A percentile compares a stretch with the other conserved stretches of the same genome.
Conservation (phyloP, 75 land plant species). For the Pinus tabuliformis region DNA sequence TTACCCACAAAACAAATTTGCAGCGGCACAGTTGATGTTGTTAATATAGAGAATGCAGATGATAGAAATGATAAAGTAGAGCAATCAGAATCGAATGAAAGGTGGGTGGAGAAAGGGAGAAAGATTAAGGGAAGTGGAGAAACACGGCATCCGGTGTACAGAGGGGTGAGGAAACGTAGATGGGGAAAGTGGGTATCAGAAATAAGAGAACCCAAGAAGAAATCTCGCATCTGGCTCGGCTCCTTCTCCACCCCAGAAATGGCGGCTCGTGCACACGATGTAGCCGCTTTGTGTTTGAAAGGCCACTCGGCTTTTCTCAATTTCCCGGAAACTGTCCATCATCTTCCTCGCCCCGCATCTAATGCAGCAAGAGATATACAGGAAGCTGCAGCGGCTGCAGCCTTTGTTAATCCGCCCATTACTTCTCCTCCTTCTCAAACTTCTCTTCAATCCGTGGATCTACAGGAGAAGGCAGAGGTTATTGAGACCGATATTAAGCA, state of each 20-base stretch:
- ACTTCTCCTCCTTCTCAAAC: too few relatives aligned
- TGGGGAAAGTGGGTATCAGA: conserved; percentile 41
- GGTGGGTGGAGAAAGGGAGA: not conserved
- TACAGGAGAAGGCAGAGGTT: too few relatives aligned
- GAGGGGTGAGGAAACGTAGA: not conserved
- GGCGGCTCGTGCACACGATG: conserved; percentile 34
- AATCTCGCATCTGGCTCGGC: conserved; percentile 31
- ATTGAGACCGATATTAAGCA: too few relatives aligned
- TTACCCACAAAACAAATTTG: too few relatives aligned
- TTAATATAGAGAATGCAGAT: too few relatives aligned
- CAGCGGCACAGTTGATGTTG: too few relatives aligned
- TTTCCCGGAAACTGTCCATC: not conserved
- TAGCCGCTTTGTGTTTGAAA: conserved; percentile 16
- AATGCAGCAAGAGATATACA: not conserved
- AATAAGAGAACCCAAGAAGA: conserved; percentile 30
- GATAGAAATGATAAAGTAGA: too few relatives aligned
- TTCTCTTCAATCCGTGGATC: too few relatives aligned
- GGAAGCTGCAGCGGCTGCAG: not conserved
- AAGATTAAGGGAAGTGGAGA: not conserved
- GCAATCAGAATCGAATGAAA: not conserved
- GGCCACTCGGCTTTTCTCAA: conserved; percentile 12
- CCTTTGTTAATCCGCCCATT: not conserved
- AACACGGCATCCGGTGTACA: conserved; percentile 16
- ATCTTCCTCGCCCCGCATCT: not conserved
- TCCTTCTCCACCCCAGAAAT: conserved; percentile 30